phyloP scores from a whole-genome alignment of 2,329 filamentous ascomycete genomes.

The Lecanicillium sp. region DNA sequence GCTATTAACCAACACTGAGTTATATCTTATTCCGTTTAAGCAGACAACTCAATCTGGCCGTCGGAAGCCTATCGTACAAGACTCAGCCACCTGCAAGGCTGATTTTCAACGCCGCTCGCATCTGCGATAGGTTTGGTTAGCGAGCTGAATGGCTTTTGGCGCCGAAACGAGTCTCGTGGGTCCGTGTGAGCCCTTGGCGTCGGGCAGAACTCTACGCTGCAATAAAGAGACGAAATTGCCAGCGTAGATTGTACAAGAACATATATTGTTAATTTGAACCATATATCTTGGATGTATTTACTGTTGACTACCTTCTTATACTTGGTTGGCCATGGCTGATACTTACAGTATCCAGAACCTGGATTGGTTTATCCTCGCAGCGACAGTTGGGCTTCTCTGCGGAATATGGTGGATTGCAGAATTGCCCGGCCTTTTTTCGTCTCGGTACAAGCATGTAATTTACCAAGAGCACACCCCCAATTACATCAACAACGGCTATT shows the following conservation, averaged over 20 bases:
- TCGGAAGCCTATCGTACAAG: too few species aligned
- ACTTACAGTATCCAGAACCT: conserved; percentile 5
- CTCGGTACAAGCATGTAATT: too few species aligned
- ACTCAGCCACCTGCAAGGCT: conserved; percentile 8
- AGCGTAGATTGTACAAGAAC: too few species aligned
- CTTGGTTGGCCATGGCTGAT: conserved; percentile 1
- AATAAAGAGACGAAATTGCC: too few species aligned
- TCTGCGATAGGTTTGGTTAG: conserved; percentile 11
- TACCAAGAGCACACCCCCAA: neutral
- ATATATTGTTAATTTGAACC: too few species aligned
- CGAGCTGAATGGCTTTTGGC: conserved; percentile 7
- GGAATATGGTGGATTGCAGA: conserved; percentile 7
- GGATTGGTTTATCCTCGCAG: conserved; percentile 2
- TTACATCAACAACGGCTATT: neutral
- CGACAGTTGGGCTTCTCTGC: conserved; percentile 1
- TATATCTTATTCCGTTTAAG: too few species aligned
- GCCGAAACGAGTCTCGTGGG: conserved; percentile 2
- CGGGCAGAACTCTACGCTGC: neutral
- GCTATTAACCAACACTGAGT: too few species aligned
- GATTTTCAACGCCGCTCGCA: conserved; percentile 10
- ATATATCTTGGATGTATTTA: too few species aligned
- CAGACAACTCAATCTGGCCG: too few species aligned
- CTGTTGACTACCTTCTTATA: too few species aligned
- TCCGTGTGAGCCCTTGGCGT: conserved; percentile 5
- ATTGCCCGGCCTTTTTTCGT: neutral